These are phyloP conservation scores for Fragaria vesca DNA, from an alignment of 306 rosid genomes.

Conservation along the genomic window DNA sequence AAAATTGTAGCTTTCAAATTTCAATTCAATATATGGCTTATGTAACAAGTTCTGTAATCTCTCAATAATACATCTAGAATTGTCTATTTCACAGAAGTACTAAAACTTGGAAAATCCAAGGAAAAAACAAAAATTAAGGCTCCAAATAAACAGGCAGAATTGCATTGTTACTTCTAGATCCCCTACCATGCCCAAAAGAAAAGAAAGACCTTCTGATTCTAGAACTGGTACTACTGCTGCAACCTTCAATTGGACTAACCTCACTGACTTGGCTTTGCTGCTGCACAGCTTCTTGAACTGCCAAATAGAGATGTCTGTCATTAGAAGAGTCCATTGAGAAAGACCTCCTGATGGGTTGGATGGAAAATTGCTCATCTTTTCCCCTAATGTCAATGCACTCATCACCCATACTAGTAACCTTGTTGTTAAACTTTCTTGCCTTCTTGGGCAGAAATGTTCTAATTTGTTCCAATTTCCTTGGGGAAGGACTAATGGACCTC, in stretches of 20 bases:
- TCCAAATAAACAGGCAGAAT: conserved; percentile 66
- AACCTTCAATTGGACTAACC: conserved; percentile 51
- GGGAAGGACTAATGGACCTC: conserved; percentile 41
- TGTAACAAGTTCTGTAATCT: conserved; percentile 51
- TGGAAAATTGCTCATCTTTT: conserved; percentile 69
- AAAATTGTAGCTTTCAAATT: conserved; percentile 13
- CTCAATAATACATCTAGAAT: conserved; percentile 43
- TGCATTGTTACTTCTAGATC: conserved; percentile 53
- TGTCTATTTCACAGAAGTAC: conserved; percentile 35
- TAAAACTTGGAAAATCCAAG: conserved; percentile 21
- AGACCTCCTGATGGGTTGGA: conserved; percentile 87
- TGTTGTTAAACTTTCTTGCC: conserved; percentile 47
- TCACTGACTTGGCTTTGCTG: conserved; percentile 42
- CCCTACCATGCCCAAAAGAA: conserved; percentile 76
- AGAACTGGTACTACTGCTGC: conserved; percentile 34
- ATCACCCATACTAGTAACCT: conserved; percentile 84
- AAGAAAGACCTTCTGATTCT: conserved; percentile 74
- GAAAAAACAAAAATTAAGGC: conserved; percentile 24
- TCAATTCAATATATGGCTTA: conserved; percentile 43
- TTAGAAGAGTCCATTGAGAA: conserved; percentile 89
- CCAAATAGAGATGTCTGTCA: conserved; percentile 70
- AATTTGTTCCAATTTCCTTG: conserved; percentile 35
- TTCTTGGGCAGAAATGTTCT: conserved; percentile 34
- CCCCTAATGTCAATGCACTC: conserved; percentile 75
- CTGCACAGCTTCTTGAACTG: conserved; percentile 66